Evolutionary conservation across 139 green algal genomes (phyloP).

Genomic region (Tetraselmis chui): DNA sequence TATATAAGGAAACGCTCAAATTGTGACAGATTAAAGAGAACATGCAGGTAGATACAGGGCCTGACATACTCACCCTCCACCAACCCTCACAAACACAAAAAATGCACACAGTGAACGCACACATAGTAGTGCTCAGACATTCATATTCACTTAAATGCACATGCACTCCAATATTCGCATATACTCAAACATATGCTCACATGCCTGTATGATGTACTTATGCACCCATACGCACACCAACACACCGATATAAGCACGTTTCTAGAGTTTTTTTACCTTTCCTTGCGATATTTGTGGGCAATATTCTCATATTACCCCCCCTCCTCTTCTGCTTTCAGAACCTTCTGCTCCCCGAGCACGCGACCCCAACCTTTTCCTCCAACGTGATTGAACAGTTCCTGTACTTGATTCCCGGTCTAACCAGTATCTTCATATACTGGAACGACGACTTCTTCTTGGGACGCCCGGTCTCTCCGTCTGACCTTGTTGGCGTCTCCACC

Average conservation of each 20-base stretch:
- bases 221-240: not conserved
- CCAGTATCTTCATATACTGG: slow-evolving; percentile 17
- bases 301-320: not conserved
- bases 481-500: not conserved
- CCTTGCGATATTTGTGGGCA: not conserved
- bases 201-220: not conserved
- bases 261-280: not conserved
- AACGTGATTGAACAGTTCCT: slow-evolving; percentile 16
- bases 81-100: not conserved
- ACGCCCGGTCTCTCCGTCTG: not conserved
- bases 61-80: not conserved
- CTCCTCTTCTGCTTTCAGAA: not conserved
- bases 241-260: no score
- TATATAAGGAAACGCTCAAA: no score
- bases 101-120: no score
- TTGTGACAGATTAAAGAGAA: no score
- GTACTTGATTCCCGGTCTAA: slow-evolving; percentile 16
- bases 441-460: slow-evolving; percentile 20
- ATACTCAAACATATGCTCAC: not conserved
- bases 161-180: no score
- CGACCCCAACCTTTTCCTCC: slow-evolving; percentile 16
- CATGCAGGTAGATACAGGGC: no score
- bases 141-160: no score
- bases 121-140: no score
- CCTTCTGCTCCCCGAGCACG: not conserved